These are phyloP conservation scores for Pythium dissimile DNA, from an alignment of 352 stramenopile species.

Conservation along the genomic window DNA sequence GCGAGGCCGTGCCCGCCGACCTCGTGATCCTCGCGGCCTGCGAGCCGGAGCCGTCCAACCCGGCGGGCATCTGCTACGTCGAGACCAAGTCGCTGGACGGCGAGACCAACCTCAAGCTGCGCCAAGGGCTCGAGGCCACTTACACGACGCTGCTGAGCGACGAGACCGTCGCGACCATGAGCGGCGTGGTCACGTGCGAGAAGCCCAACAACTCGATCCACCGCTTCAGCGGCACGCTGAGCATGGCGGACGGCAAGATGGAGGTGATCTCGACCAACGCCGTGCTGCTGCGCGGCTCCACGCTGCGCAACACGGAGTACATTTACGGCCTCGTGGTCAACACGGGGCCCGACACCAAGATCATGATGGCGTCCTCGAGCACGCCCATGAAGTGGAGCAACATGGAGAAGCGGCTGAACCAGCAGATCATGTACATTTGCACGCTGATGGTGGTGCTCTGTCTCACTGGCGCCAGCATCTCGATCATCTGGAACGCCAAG, in stretches of 20 bases:
- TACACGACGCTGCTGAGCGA: constrained; percentile 66
- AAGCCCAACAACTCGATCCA: constrained; percentile 90
- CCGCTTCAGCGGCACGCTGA: constrained; percentile 87
- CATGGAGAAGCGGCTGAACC: constrained; percentile 79
- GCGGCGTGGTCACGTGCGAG: constrained; percentile 72
- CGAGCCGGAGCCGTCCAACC: constrained; percentile 66
- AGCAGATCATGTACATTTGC: constrained; percentile 84
- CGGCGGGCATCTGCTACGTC: constrained; percentile 81
- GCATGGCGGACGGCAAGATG: constrained; percentile 47
- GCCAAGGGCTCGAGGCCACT: constrained; percentile 73
- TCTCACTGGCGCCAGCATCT: constrained; percentile 55
- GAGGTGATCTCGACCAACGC: constrained; percentile 78
- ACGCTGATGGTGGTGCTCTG: constrained; percentile 76
- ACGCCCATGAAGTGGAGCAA: constrained; percentile 87
- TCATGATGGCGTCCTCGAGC: constrained; percentile 84
- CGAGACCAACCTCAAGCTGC: constrained; percentile 92
- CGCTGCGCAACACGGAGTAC: constrained; percentile 89
- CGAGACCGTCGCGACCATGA: constrained; percentile 42
- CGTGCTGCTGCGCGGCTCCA: constrained; percentile 85
- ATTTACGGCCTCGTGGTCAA: constrained; percentile 92
- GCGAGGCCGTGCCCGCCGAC: constrained; percentile 84
- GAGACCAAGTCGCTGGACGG: constrained; percentile 92
- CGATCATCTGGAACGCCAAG: constrained; percentile 61
- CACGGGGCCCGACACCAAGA: constrained; percentile 87
- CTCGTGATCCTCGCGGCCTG: constrained; percentile 81